Evolutionary conservation across 2,329 filamentous ascomycete genomes (phyloP), one percentile per base, ranked within the genome.

Genomic region (Lecanoromycetidae sp.): DNA sequence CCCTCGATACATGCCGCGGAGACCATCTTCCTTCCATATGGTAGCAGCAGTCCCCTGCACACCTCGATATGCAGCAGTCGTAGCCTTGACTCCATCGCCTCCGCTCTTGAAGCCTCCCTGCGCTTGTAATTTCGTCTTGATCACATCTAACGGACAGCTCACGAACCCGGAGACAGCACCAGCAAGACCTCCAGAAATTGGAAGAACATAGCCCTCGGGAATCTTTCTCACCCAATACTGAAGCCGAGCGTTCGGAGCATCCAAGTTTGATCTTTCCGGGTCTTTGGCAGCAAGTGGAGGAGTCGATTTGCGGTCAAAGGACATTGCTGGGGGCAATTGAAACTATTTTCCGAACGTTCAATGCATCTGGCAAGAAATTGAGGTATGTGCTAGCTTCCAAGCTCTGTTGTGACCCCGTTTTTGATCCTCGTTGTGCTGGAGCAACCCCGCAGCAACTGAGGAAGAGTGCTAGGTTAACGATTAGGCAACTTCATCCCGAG

Each of bases 41-140:
- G 84, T 78, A 44, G 72, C 79, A 23, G 84, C 87, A 0, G 90
- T 96, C 35, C 91, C 91, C 7, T 93, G 60, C 58, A 98, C 75
- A 5, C 91, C 91, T 53, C 82, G 80, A 63, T 98, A 98, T 41
- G 91, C 63, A 17, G 68, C 66, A n/a, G 46, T 48, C 5, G 48
- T 46, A 25, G 52, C 39, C 29, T 53, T 48, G 10, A 44, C 42
- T 36, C 63, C 64, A 39, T 62, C 59, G 52, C 66, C 62, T 23
- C 72, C 60, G 64, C 65, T 55, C 68, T 74, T 56, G 64, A 94
- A 93, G 17, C 87, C 85, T 54, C 90, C 90, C 63, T 96, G 91
- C 13, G 88, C 90, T 64, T 98, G 91, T 51, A 98, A 69, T 66
- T 95, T 96, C 36, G 91, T 98, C 71, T 98, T 98, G 66, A 98